Percentiles rank a stretch among this genome's conserved stretches.
Evolutionary conservation across 495 filamentous ascomycete species (phyloP).

Genomic region (Aspergillus affinis): DNA sequence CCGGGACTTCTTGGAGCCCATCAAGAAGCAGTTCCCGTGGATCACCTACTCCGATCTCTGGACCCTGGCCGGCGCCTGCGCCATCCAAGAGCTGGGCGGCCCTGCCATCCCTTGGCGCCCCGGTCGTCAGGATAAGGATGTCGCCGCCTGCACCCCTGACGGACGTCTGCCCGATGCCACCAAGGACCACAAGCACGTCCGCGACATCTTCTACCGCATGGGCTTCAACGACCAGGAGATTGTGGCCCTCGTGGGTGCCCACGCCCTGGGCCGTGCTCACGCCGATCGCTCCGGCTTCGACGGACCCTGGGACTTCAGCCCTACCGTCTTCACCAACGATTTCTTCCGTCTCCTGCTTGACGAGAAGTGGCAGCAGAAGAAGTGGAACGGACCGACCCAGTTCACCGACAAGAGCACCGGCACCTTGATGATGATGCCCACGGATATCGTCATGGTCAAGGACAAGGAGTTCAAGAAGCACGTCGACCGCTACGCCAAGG

Average conservation of each 20-base stretch:
- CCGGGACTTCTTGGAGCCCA: slow-evolving; percentile 86
- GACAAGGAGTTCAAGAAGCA: slow-evolving; percentile 84
- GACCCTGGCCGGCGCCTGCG: slow-evolving; percentile 83
- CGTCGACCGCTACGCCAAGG: slow-evolving; percentile 89
- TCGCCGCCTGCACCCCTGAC: slow-evolving; percentile 88
- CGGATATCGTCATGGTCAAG: slow-evolving; percentile 83
- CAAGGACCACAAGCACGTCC: slow-evolving; percentile 79
- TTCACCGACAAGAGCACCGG: slow-evolving; percentile 82
- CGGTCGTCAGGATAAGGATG: slow-evolving; percentile 78
- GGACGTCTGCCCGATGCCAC: slow-evolving; percentile 90
- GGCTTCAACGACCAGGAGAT: slow-evolving; percentile 98
- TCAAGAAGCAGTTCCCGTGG: slow-evolving; percentile 91
- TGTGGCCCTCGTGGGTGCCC: slow-evolving; percentile 84
- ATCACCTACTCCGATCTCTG: slow-evolving; percentile 95
- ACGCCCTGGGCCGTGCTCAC: slow-evolving; percentile 93
- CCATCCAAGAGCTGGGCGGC: slow-evolving; percentile 94
- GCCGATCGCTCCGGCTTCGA: slow-evolving; percentile 83
- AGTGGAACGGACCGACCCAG: slow-evolving; percentile 91
- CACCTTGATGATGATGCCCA: slow-evolving; percentile 95
- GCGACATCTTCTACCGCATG: slow-evolving; percentile 94
- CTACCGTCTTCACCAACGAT: slow-evolving; percentile 92
- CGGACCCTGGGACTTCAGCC: slow-evolving; percentile 95
- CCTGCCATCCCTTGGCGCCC: slow-evolving; percentile 87
- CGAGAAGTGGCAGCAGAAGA: slow-evolving; percentile 89
- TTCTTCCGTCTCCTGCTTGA: slow-evolving; percentile 84